Percentiles rank a stretch among this genome's conserved stretches.
These are phyloP conservation scores for Plenodomus tracheiphilus DNA, from an alignment of 2,329 filamentous ascomycete species.

Conservation along the genomic window DNA sequence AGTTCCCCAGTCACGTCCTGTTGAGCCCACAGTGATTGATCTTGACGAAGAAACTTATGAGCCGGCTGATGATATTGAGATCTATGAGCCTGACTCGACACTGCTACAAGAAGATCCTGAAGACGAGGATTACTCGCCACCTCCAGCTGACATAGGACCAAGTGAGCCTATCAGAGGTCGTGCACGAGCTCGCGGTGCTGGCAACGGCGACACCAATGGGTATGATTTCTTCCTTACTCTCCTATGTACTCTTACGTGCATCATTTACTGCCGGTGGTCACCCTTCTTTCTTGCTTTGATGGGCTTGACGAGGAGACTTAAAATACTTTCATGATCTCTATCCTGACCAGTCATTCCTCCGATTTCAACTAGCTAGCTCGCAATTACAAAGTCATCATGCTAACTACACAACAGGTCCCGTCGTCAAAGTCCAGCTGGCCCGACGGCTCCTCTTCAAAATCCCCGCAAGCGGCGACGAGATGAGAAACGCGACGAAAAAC, in stretches of 20 bases:
- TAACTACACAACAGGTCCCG: constrained; percentile 32
- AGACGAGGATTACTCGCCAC: constrained; percentile 51
- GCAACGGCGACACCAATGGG: constrained; percentile 31
- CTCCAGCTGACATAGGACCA: constrained; percentile 46
- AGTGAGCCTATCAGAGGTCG: constrained; percentile 31
- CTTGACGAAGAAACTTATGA: constrained; percentile 45
- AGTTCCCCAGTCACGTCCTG: constrained; percentile 15
- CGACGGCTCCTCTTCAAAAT: constrained; percentile 48
- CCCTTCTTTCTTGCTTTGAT: too few species aligned
- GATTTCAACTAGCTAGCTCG: too few species aligned
- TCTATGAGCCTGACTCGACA: constrained; percentile 41
- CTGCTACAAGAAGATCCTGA: constrained; percentile 39
- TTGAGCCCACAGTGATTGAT: constrained; percentile 36
- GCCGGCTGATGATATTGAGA: constrained; percentile 45
- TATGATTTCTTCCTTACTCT: constrained; percentile 25
- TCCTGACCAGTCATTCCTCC: too few species aligned
- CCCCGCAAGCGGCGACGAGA: constrained; percentile 58
- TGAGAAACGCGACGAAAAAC: constrained; percentile 39
- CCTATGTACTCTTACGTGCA: neutral
- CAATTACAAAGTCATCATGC: neutral
- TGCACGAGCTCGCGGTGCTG: constrained; percentile 22
- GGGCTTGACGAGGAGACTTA: too few species aligned
- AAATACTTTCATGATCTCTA: too few species aligned
- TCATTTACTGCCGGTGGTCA: neutral
- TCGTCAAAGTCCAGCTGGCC: constrained; percentile 51